phyloP scores from a whole-genome alignment of 2,329 filamentous ascomycete genomes.

The Sclerotinia subarctica region DNA sequence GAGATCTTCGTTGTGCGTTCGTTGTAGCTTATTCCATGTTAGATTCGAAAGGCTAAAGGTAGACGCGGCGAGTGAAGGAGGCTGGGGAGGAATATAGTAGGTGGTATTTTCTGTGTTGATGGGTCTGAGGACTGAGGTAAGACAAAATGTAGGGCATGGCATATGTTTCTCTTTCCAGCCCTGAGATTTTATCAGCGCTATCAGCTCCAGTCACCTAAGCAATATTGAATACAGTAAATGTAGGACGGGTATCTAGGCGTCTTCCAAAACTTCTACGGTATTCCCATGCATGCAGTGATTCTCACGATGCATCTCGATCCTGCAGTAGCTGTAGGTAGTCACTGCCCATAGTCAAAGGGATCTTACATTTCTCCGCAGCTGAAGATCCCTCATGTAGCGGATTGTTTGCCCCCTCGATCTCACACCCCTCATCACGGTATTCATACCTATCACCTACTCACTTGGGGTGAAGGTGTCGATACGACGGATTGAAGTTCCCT shows the following conservation, averaged over 20 bases:
- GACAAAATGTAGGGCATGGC: background rate
- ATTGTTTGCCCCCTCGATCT: background rate
- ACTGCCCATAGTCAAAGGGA: background rate
- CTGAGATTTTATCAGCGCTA: background rate
- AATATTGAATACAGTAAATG: background rate
- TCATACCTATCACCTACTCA: too few relatives aligned
- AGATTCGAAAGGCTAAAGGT: background rate
- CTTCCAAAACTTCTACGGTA: background rate
- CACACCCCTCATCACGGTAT: background rate
- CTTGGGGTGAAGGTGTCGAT: background rate
- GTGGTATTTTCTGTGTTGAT: background rate
- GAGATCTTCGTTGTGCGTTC: background rate
- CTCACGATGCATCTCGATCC: constrained; percentile 3
- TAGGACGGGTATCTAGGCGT: background rate
- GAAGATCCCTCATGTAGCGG: background rate
- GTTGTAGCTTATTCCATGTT: background rate
- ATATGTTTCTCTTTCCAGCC: constrained; percentile 5
- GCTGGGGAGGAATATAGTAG: constrained; percentile 5
- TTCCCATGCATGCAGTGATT: constrained; percentile 5
- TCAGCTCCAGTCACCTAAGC: background rate
- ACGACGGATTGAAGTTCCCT: background rate
- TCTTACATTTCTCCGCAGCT: background rate
- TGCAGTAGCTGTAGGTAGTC: constrained; percentile 5
- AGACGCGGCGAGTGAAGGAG: constrained; percentile 6
- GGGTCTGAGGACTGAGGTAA: background rate